Base-by-base conservation (phyloP, 345 rosid genomes). In the Jatropha curcas region DNA sequence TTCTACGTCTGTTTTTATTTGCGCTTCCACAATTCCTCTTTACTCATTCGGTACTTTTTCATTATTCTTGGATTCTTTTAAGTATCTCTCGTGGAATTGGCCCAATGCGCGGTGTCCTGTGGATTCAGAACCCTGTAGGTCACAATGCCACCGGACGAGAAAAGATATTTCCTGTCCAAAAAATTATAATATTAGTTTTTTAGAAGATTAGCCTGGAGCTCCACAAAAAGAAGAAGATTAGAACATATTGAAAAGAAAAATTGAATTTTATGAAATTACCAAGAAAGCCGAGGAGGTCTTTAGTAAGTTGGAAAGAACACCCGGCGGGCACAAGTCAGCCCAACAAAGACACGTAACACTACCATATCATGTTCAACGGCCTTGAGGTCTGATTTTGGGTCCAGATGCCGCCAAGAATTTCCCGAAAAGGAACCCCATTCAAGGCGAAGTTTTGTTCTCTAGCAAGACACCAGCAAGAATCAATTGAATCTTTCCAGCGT, bases 361-460 rank as follows among this genome's bases (percentile, higher is more conserved):
- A 30, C 52, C 71, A n/a, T 50, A 51, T n/a, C 71, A 10, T 68
- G 41, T 24, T 68, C 71, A 5, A n/a, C n/a, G 71, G 71, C 17
- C 52, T 68, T n/a, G n/a, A n/a, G 57, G 41, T 46, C 71, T 50
- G 7, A n/a, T n/a, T 31, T 31, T 7, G 71, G 59, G 39, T 68
- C 71, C 4, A 25, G 71, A 45, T n/a, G n/a, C n/a, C n/a, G n/a
- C n/a, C 60, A 7, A 68, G 12, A 7, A 68, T 22, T 24, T 31
- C 19, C 43, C 30, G 24, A 24, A 50, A 68, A 11, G 16, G 52
- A n/a, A n/a, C n/a, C 2, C 41, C 59, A 51, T n/a, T 68, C 71
- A 19, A 68, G 39, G 5, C 31, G 22, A 51, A 68, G 4, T 13
- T 31, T 22, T 68, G 9, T 13, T 68, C 60, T 28, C 37, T 31